Percentiles rank a stretch among this genome's conserved stretches.
Conservation (phyloP, 116 monocot species). For the Zostera marina region DNA sequence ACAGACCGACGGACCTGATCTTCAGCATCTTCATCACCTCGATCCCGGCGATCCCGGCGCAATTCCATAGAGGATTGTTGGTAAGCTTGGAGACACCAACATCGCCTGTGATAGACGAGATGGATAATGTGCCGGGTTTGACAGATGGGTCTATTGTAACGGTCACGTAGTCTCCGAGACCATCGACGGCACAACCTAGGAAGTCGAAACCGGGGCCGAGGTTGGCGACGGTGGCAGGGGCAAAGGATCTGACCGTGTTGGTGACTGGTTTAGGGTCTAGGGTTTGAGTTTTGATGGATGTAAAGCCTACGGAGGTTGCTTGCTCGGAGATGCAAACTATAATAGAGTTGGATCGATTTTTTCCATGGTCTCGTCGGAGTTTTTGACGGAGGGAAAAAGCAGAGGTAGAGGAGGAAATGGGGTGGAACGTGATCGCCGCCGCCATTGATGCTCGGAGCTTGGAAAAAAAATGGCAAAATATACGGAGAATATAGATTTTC, state of each 20-base stretch:
- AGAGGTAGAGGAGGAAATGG: too few relatives aligned
- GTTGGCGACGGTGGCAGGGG: conserved; percentile 96
- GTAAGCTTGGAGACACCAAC: conserved; percentile 33
- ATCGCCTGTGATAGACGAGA: conserved; percentile 38
- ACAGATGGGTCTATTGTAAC: conserved; percentile 42
- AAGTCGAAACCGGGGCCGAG: conserved; percentile 99
- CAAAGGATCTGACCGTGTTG: conserved; percentile 54
- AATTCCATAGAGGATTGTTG: conserved; percentile 58
- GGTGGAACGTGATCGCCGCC: too few relatives aligned
- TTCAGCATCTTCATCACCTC: conserved; percentile 49
- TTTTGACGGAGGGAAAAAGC: too few relatives aligned
- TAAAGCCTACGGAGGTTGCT: background rate
- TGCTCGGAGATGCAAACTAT: background rate
- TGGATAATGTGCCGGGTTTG: conserved; percentile 39
- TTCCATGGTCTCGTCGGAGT: too few relatives aligned
- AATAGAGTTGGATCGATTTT: too few relatives aligned
- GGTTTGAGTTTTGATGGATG: background rate
- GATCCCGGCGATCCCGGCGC: conserved; percentile 85
- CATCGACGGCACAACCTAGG: conserved; percentile 80
- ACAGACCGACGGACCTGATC: conserved; percentile 63
- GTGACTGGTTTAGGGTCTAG: conserved; percentile 49
- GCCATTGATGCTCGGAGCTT: too few relatives aligned
- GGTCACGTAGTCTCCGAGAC: conserved; percentile 74
- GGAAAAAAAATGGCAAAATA: too few relatives aligned
- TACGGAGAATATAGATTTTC: too few relatives aligned